A percentile compares a stretch with the other conserved stretches of the same genome.
Conservation (phyloP, 2,329 filamentous ascomycete genomes). For the Pestalotiopsis sp. region DNA sequence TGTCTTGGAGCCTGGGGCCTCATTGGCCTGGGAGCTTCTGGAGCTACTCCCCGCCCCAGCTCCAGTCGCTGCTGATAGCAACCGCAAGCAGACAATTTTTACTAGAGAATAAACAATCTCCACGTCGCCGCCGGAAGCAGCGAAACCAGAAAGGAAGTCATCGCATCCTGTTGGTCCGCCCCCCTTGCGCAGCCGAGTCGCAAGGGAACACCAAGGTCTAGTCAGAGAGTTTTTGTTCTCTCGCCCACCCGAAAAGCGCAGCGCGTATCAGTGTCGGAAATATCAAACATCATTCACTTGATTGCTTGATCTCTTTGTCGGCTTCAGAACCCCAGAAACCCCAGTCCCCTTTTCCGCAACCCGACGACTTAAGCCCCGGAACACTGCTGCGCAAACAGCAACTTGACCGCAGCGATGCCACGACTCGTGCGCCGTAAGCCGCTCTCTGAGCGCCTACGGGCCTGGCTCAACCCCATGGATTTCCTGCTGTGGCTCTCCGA, state of each 20-base stretch:
- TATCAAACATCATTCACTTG: not conserved
- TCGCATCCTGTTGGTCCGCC: not conserved
- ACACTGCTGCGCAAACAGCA: conserved; percentile 4
- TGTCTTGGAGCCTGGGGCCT: not conserved
- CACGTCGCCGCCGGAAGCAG: conserved; percentile 8
- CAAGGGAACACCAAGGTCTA: not conserved
- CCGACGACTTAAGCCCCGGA: not conserved
- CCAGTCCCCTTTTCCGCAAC: not conserved
- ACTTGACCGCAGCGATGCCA: conserved; percentile 47
- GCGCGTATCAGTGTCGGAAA: not conserved
- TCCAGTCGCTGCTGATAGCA: not conserved
- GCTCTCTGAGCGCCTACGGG: conserved; percentile 77
- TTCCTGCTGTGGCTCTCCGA: conserved; percentile 90
- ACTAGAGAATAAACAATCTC: conserved; percentile 6
- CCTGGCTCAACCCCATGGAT: conserved; percentile 84
- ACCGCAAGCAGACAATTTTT: conserved; percentile 10
- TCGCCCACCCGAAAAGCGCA: not conserved
- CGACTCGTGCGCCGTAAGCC: conserved; percentile 84
- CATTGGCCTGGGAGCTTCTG: conserved; percentile 8
- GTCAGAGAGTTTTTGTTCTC: not conserved
- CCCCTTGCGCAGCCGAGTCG: not conserved
- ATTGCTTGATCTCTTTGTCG: not conserved
- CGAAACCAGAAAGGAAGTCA: not conserved
- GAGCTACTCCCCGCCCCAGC: not conserved
- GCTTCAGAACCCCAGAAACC: not conserved